Base-by-base conservation (phyloP, 768 basidiomycete genomes). In the Leucosporidium creatinivorum region DNA sequence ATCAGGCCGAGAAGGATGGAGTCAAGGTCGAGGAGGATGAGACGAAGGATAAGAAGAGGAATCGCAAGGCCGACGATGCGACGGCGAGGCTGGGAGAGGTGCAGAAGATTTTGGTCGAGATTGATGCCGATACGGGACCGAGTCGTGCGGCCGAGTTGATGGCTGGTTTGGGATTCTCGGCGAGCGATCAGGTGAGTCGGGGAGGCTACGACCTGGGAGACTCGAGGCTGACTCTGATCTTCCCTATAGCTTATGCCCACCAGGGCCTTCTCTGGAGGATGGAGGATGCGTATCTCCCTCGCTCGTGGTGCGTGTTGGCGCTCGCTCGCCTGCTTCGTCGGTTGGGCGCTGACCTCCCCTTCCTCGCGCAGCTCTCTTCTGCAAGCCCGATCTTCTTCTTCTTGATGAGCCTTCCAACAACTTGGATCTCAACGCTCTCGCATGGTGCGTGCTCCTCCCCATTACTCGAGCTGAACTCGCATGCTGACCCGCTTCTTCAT, bases 111-210 rank as follows among this genome's bases (percentile, higher is more conserved):
- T 79, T 98, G 56, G 86, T 92, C n/a, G 96, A 99, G 58, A 98
- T 99, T 87, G 96, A 99, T 73, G 94, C 94, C 4, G 94, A 90
- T 76, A 94, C 89, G 76, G 96, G 93, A 4, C 96, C 96, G n/a
- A 87, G 91, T 10, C 81, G 96, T 56, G 93, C 94, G 26, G 91
- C 91, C 19, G 84, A 89, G 25, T 80, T 99, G 30, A 82, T 97
- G 31, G 91, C 92, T 26, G 94, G 94, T 75, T 83, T 99, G 28
- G 96, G 94, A 19, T 99, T 99, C 79, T 84, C 85, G 68, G 90
- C 93, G 77, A 80, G 80, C 18, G 96, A 97, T 77, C 96, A 98
- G 77, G 82, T 84, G 66, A 83, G 84, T 70, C 33, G 5, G 33
- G 10, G 25, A 25, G 23, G 4, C 23, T 8, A 8, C 1, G 4